Base-by-base conservation (phyloP, 129 eudicot species). In the Flaveria sonorensis region DNA sequence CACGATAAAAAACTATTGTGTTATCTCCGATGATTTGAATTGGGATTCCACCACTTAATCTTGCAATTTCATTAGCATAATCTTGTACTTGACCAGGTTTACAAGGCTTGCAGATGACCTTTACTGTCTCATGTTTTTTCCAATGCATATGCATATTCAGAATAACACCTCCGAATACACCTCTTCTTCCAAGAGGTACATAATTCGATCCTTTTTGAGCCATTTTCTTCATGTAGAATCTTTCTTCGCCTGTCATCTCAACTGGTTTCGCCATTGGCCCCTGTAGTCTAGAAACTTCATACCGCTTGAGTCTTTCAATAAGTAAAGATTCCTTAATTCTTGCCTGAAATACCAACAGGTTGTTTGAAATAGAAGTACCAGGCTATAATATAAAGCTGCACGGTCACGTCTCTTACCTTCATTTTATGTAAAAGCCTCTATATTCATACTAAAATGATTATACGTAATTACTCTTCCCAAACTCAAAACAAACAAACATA, bases 111-210 rank as follows among this genome's bases (percentile, higher is more conserved):
- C 93, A 94, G 56, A 83, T 86, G 71, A 94, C 97, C 77, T 94
- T 86, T 6, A 94, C 94, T 0, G 97, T 94, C 73, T 94, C 97
- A 14, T 94, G 99, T 78, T 89, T 94, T 86, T 94, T 94, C 99
- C 99, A 94, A 77, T 94, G 99, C 90, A 94, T 77, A 80, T 91
- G 97, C 99, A 94, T 91, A 48, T 94, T 94, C 14, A 94, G 96
- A 69, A 94, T 88, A 65, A 91, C 97, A 47, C 99, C 99, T 46
- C 99, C 99, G 77, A 87, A 94, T 28, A 94, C 69, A 53, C 99
- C 97, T 89, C 97, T 87, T 87, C 92, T 89, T 60, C 99, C 99
- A 75, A 91, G 79, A 15, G 97, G 97, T 14, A 83, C 97, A 68
- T 91, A 91, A 71, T 94, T 94, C 5, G 94, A 89, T 56, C 92